These are phyloP conservation scores for Blastosporella zonata DNA, from an alignment of 1,284 basidiomycete species.

Conservation along the genomic window DNA sequence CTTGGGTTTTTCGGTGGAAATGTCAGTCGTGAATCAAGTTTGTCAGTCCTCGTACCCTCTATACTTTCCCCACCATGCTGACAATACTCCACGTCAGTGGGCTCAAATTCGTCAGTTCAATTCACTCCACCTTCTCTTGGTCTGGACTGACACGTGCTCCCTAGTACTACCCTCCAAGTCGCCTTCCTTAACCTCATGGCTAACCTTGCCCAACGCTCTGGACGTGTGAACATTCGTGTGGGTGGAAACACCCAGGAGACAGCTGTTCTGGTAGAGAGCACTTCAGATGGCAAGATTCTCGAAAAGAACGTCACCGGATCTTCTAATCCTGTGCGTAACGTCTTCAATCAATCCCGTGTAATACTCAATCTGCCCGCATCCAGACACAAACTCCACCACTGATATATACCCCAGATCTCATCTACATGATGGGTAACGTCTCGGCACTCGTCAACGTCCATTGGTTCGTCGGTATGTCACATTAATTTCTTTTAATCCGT, in stretches of 20 bases:
- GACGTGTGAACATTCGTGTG: slow-evolving; percentile 59
- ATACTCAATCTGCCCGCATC: not conserved
- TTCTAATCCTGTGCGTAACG: slow-evolving; percentile 37
- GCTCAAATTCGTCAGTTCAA: slow-evolving; percentile 6
- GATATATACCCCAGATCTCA: slow-evolving; percentile 47
- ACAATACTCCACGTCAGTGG: slow-evolving; percentile 31
- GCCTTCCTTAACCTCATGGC: slow-evolving; percentile 77
- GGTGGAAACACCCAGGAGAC: slow-evolving; percentile 78
- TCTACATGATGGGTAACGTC: slow-evolving; percentile 56
- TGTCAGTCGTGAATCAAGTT: slow-evolving; percentile 65
- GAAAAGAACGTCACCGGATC: slow-evolving; percentile 36
- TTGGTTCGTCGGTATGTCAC: slow-evolving; percentile 55
- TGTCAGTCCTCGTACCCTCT: slow-evolving; percentile 40
- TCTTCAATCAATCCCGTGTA: not conserved
- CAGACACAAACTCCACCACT: slow-evolving; percentile 50
- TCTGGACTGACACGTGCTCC: not conserved
- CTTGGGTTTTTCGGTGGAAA: slow-evolving; percentile 70
- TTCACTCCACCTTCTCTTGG: not conserved
- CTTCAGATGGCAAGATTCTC: slow-evolving; percentile 40
- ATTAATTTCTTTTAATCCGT: slow-evolving; percentile 24
- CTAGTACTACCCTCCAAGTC: slow-evolving; percentile 48
- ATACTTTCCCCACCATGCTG: slow-evolving; percentile 5
- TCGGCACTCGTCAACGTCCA: slow-evolving; percentile 49
- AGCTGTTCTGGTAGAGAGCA: slow-evolving; percentile 44
- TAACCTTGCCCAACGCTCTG: slow-evolving; percentile 59